Percentiles rank a stretch among this genome's conserved stretches.
phyloP scores from a whole-genome alignment of 352 stramenopile genomes.

The Blastocystis sp. region DNA sequence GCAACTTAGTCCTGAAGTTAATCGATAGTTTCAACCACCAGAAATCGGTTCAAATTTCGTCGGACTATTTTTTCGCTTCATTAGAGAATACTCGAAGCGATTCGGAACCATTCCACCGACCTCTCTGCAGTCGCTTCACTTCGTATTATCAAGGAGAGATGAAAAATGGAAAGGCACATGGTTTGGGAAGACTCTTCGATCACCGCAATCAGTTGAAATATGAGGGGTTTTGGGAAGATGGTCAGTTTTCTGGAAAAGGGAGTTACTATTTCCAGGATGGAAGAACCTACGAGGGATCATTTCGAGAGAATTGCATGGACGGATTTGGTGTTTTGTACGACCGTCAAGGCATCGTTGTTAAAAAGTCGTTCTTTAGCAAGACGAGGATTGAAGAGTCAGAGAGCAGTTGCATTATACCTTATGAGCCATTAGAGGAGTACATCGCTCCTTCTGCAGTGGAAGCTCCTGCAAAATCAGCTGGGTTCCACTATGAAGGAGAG shows the following conservation, averaged over 20 bases:
- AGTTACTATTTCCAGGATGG: background rate
- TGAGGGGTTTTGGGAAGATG: background rate
- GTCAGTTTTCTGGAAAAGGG: background rate
- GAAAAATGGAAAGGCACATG: background rate
- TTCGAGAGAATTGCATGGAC: background rate
- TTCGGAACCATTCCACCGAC: background rate
- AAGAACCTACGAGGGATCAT: background rate
- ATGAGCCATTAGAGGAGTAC: background rate
- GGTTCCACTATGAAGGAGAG: background rate
- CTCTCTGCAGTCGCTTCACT: background rate
- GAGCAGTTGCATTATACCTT: background rate
- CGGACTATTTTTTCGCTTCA: background rate
- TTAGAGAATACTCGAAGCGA: background rate
- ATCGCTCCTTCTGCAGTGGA: background rate
- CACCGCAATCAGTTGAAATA: slow-evolving; percentile 2
- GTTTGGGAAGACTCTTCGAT: background rate
- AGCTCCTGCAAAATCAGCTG: background rate
- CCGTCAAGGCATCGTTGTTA: background rate
- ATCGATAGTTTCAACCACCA: background rate
- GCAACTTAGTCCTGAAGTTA: background rate
- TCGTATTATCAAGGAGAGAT: slow-evolving; percentile 60
- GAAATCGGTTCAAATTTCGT: background rate
- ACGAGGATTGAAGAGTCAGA: background rate
- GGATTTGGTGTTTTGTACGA: background rate
- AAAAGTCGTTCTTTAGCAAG: background rate